phyloP scores from a whole-genome alignment of 768 basidiomycete genomes.

The Aureoboletus auriporus region DNA sequence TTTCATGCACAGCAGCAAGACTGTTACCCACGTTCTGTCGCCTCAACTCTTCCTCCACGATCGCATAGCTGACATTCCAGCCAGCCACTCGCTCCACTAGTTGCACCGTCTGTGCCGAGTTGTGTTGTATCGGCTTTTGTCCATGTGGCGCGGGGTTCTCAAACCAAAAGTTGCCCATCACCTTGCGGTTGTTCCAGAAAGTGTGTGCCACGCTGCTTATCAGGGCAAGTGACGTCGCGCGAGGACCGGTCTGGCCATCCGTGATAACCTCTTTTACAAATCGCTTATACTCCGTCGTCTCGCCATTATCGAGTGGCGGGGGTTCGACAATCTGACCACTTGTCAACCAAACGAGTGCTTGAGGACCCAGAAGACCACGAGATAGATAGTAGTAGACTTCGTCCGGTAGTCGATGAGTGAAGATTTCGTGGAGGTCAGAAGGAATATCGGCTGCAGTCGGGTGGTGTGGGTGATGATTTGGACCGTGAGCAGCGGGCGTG shows the following conservation, averaged over 20 bases:
- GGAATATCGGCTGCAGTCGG: constrained; percentile 88
- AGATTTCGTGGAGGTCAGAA: constrained; percentile 87
- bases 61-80: constrained; percentile 83
- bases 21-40: constrained; percentile 81
- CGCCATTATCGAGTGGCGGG: constrained; percentile 90
- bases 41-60: constrained; percentile 92
- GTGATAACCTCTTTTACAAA: constrained; percentile 97
- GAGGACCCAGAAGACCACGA: constrained; percentile 83
- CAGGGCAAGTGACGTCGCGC: constrained; percentile 86
- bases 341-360: constrained; percentile 93
- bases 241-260: constrained; percentile 89
- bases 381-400: constrained; percentile 97
- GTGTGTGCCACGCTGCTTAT: constrained; percentile 74
- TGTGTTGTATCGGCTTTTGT: constrained; percentile 65
- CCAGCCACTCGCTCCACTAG: constrained; percentile 82
- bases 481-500: constrained; percentile 43
- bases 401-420: constrained; percentile 91
- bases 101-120: constrained; percentile 74
- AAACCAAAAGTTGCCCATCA: constrained; percentile 76
- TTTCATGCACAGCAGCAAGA: constrained; percentile 15
- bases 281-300: constrained; percentile 89
- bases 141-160: constrained; percentile 47
- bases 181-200: constrained; percentile 78
- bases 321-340: constrained; percentile 81
- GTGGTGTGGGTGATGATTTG: constrained; percentile 58